Evolutionary conservation across 306 rosid genomes (phyloP).

Genomic region (Vicia faba): DNA sequence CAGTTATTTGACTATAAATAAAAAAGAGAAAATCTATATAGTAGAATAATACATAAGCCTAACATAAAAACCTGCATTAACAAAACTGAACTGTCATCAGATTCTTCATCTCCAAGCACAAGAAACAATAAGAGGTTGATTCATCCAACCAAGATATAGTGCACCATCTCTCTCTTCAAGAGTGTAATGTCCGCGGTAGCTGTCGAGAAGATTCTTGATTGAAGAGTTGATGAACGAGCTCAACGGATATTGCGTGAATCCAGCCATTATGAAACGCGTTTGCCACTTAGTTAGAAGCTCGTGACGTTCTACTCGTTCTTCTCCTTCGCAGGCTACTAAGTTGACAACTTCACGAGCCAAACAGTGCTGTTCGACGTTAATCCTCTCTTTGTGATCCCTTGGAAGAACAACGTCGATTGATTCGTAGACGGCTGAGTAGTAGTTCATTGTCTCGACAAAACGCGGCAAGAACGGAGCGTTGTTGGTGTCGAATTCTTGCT

Average conservation of each 20-base stretch:
- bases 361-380: constrained; percentile 90
- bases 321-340: constrained; percentile 86
- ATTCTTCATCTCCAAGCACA: constrained; percentile 83
- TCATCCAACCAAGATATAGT: constrained; percentile 82
- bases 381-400: constrained; percentile 83
- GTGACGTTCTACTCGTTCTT: constrained; percentile 84
- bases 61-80: constrained; percentile 37
- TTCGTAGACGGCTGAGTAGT: constrained; percentile 69
- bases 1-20: constrained; percentile 30
- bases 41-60: constrained; percentile 35
- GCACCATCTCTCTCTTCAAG: constrained; percentile 86
- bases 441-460: constrained; percentile 63
- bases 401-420: constrained; percentile 74
- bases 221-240: constrained; percentile 79
- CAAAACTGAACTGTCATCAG: constrained; percentile 33
- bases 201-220: constrained; percentile 69
- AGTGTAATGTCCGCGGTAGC: constrained; percentile 71
- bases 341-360: constrained; percentile 91
- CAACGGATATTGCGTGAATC: constrained; percentile 73
- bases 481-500: constrained; percentile 77
- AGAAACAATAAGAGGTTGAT: constrained; percentile 61
- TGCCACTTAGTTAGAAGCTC: constrained; percentile 82
- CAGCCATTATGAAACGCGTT: constrained; percentile 66
- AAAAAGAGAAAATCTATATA: constrained; percentile 21
- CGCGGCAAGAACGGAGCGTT: constrained; percentile 67